These are phyloP conservation scores for Exophiala sp. DNA, from an alignment of 2,329 filamentous ascomycete genomes.

Conservation along the genomic window DNA sequence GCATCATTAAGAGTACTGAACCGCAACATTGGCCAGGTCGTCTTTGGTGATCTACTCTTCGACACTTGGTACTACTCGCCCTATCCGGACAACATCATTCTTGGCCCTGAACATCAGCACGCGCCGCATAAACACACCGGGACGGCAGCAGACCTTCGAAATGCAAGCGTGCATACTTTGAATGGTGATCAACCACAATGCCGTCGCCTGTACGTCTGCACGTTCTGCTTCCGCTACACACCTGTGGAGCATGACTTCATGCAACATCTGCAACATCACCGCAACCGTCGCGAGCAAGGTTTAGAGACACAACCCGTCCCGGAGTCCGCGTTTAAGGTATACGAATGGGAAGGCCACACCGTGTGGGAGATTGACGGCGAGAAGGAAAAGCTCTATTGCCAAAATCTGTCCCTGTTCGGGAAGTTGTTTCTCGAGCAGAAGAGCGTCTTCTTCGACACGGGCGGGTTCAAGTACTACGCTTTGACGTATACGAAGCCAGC, in stretches of 20 bases:
- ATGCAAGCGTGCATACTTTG: conserved; percentile 11
- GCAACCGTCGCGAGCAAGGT: conserved; percentile 19
- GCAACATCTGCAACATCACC: conserved; percentile 51
- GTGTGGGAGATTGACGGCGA: conserved; percentile 94
- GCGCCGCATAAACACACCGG: conserved; percentile 29
- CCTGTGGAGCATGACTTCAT: conserved; percentile 39
- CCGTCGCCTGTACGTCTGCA: conserved; percentile 60
- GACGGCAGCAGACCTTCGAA: conserved; percentile 32
- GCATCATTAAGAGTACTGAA: conserved; percentile 25
- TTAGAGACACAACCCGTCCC: conserved; percentile 28
- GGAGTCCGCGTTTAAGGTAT: conserved; percentile 70
- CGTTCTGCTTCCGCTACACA: conserved; percentile 91
- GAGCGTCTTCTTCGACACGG: conserved; percentile 95
- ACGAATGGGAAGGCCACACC: conserved; percentile 74
- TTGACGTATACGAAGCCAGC: conserved; percentile 63
- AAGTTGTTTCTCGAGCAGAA: conserved; percentile 98
- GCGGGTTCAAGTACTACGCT: conserved; percentile 90
- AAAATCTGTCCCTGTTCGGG: conserved; percentile 92
- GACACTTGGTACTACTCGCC: conserved; percentile 91
- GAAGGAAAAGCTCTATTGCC: conserved; percentile 81
- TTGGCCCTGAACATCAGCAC: conserved; percentile 16
- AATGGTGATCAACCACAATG: conserved; percentile 13
- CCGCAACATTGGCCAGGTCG: conserved; percentile 81
- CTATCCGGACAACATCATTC: conserved; percentile 63
- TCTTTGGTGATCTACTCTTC: conserved; percentile 79